Conservation (phyloP, 2,329 filamentous ascomycete genomes). For the Dothideomycetidae sp. region DNA sequence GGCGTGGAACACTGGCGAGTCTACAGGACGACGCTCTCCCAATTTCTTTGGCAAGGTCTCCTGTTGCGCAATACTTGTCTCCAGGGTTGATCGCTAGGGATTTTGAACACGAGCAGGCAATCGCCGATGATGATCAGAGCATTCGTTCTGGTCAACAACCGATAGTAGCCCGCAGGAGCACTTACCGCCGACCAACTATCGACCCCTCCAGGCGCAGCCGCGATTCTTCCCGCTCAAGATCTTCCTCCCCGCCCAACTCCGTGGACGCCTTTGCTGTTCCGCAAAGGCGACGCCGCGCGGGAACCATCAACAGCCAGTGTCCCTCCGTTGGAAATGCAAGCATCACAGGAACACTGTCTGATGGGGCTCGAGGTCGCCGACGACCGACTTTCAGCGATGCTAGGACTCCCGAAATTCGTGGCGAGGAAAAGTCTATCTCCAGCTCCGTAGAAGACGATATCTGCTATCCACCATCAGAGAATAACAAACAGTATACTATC, state of each 20-base stretch:
- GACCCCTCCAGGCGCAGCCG: conserved; percentile 13
- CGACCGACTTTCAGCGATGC: conserved; percentile 46
- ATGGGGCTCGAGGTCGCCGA: conserved; percentile 45
- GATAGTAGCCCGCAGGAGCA: conserved; percentile 27
- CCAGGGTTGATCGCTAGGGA: conserved; percentile 47
- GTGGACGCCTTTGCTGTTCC: conserved; percentile 94
- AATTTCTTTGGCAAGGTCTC: conserved; percentile 29
- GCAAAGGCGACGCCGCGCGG: conserved; percentile 64
- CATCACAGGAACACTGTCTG: conserved; percentile 57
- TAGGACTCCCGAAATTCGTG: conserved; percentile 36
- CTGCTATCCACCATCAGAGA: conserved; percentile 70
- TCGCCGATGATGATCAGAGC: conserved; percentile 53
- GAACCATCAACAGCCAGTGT: conserved; percentile 47
- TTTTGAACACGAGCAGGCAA: conserved; percentile 72
- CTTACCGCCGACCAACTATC: conserved; percentile 25
- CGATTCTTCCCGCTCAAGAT: conserved; percentile 41
- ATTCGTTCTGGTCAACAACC: conserved; percentile 24
- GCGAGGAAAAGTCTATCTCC: conserved; percentile 45
- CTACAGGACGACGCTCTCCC: conserved; percentile 36
- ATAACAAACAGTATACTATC: conserved; percentile 66
- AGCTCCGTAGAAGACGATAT: conserved; percentile 71
- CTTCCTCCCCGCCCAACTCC: conserved; percentile 82
- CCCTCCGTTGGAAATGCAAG: conserved; percentile 42
- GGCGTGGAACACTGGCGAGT: conserved; percentile 62
- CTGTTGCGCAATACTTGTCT: conserved; percentile 22